Base-by-base conservation (phyloP, 2,329 filamentous ascomycete species). In the Allantophomopsis cytisporea region DNA sequence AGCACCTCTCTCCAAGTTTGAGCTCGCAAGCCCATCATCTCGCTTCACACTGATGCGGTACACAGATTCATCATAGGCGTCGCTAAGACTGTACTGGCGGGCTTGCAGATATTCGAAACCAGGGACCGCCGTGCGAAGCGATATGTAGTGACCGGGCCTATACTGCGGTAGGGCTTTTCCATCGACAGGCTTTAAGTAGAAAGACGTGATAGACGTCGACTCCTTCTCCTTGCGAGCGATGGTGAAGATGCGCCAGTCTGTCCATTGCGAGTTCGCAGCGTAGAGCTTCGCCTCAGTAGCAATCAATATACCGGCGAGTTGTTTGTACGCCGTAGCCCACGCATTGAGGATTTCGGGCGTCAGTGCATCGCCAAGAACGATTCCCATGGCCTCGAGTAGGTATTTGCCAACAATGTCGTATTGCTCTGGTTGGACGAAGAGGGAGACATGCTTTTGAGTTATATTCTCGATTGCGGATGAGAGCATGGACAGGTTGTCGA, bases 21-120 rank as follows among this genome's bases (percentile, higher is more conserved):
- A 48, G 20, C 50, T 41, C 23, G 53, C 50, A 12, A 53, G 37
- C 4, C 41, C 47, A 2, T 53, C 52, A 46, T 74, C 80, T 41
- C 64, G 71, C 68, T 87, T 88, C 44, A 89, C 76, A 47, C 73
- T 82, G 60, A 89, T 76, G 40, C 83, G 73, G 59, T 84, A 84
- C 57, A 76, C 70, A 36, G 67, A 64, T n/a, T 48, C 48, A 17
- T 47, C 47, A 4, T 66, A 64, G 2, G 61, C 65, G 49, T 83
- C 76, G 51, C 74, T 81, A 41, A 89, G 64, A 36, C 76, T 83
- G 63, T 86, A 89, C 62, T 89, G 83, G 40, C 83, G 64, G 41
- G 76, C 74, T 58, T 89, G 84, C 42, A 68, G 60, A 47, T 79
- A 66, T n/a, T 71, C 70, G 16, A 81, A 65, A 36, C 68, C 63